phyloP scores from a whole-genome alignment of 2,329 filamentous ascomycete genomes.

The Monosporascus sp. region DNA sequence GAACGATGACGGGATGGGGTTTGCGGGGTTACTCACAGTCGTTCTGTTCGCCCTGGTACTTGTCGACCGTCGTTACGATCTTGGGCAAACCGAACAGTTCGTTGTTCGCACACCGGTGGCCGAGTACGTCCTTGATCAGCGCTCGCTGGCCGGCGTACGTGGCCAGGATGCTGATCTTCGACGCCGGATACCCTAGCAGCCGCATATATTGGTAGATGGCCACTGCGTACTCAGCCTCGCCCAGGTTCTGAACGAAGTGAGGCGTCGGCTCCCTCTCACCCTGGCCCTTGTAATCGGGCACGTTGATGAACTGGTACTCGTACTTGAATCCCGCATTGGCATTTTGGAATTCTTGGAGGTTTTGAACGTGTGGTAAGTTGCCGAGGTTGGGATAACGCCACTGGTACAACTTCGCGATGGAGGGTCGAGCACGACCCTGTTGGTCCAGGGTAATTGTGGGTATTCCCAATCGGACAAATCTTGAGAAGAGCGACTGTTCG shows the following conservation, averaged over 20 bases:
- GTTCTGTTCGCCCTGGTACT: conserved; percentile 98
- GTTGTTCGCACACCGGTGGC: conserved; percentile 77
- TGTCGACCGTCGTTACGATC: conserved; percentile 91
- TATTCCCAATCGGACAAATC: conserved; percentile 86
- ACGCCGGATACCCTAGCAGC: conserved; percentile 81
- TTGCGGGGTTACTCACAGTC: conserved; percentile 66
- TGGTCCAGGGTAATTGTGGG: conserved; percentile 85
- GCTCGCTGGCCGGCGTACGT: conserved; percentile 92
- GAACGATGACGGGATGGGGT: not conserved
- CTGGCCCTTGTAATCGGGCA: conserved; percentile 83
- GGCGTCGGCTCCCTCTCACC: conserved; percentile 87
- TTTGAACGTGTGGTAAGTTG: conserved; percentile 71
- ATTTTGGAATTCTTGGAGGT: conserved; percentile 62
- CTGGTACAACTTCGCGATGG: conserved; percentile 82
- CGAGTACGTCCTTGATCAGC: conserved; percentile 80
- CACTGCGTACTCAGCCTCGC: conserved; percentile 94
- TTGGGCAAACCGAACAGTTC: conserved; percentile 83
- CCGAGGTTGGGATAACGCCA: conserved; percentile 85
- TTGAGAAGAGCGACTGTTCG: conserved; percentile 90
- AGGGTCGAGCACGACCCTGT: conserved; percentile 84
- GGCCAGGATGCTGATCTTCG: conserved; percentile 79
- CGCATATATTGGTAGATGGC: conserved; percentile 98
- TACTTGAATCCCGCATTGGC: conserved; percentile 91
- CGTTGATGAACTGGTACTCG: conserved; percentile 95
- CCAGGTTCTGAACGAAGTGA: conserved; percentile 94